phyloP scores from a whole-genome alignment of 495 filamentous ascomycete genomes.

The Neurospora sp. region DNA sequence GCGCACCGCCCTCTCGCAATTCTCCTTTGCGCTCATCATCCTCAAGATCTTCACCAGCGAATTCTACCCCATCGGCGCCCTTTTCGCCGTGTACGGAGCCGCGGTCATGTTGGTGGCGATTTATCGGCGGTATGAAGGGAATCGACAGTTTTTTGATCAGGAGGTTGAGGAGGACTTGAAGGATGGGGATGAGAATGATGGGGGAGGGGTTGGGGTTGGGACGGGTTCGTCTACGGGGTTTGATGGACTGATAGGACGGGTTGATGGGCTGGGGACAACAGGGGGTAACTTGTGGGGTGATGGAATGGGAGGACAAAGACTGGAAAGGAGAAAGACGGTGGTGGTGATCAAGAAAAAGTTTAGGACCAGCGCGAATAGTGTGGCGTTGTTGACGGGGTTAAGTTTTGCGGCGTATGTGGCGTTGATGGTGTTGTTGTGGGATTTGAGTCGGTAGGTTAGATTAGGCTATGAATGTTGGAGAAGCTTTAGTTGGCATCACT shows the following conservation, averaged over 20 bases:
- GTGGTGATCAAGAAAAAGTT: conserved; percentile 57
- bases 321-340: conserved; percentile 15
- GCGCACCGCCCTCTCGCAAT: conserved; percentile 86
- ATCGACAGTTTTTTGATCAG: conserved; percentile 80
- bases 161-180: conserved; percentile 36
- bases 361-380: conserved; percentile 75
- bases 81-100: conserved; percentile 85
- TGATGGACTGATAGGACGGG: background rate
- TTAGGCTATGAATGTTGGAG: background rate
- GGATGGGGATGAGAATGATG: background rate
- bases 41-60: conserved; percentile 93
- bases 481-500: background rate
- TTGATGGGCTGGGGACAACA: background rate
- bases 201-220: background rate
- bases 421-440: conserved; percentile 65
- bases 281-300: background rate
- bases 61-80: conserved; percentile 86
- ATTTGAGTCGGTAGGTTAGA: conserved; percentile 27
- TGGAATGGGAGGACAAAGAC: background rate
- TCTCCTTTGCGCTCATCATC: conserved; percentile 87
- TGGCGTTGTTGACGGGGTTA: conserved; percentile 72
- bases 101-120: conserved; percentile 71
- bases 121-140: conserved; percentile 79
- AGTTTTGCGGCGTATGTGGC: conserved; percentile 74
- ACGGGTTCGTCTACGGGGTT: background rate